A percentile compares a stretch with the other conserved stretches of the same genome.
These are phyloP conservation scores for Raffaelea deltoideospora DNA, from an alignment of 2,329 filamentous ascomycete genomes.

Conservation along the genomic window DNA sequence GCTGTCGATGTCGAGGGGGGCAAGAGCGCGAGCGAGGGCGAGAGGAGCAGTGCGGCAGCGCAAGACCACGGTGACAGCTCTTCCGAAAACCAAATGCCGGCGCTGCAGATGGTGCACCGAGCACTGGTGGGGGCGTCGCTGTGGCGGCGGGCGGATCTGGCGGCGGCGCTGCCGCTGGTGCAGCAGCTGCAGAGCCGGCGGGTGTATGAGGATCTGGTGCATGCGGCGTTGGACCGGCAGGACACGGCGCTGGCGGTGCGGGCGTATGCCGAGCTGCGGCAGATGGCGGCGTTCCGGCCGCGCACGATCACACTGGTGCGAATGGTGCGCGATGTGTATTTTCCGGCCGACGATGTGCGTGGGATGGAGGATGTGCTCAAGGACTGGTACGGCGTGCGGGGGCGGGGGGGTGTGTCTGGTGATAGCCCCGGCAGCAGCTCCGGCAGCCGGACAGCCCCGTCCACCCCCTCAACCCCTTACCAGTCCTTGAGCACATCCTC, in stretches of 20 bases:
- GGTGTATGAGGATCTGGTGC: conserved; percentile 30
- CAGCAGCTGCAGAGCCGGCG: conserved; percentile 20
- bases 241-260: conserved; percentile 17
- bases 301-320: conserved; percentile 23
- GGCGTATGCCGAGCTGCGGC: conserved; percentile 31
- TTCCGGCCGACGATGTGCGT: conserved; percentile 17
- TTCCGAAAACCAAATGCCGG: neutral
- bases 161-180: conserved; percentile 22
- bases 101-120: conserved; percentile 2
- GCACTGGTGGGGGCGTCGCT: conserved; percentile 6
- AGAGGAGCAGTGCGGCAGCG: neutral
- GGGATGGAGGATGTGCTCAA: conserved; percentile 30
- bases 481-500: conserved; percentile 34
- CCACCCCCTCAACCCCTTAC: conserved; percentile 22
- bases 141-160: conserved; percentile 4
- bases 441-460: no score
- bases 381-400: conserved; percentile 31
- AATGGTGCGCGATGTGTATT: conserved; percentile 27
- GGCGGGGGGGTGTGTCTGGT: no score
- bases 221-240: conserved; percentile 13
- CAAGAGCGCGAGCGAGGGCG: neutral
- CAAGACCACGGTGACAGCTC: no score
- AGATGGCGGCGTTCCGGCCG: conserved; percentile 22
- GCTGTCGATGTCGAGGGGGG: no score
- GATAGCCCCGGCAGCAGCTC: no score